Evolutionary conservation across 352 stramenopile genomes (phyloP), one percentile per base, ranked within the genome.

Genomic region (Pythium scleroteichum): DNA sequence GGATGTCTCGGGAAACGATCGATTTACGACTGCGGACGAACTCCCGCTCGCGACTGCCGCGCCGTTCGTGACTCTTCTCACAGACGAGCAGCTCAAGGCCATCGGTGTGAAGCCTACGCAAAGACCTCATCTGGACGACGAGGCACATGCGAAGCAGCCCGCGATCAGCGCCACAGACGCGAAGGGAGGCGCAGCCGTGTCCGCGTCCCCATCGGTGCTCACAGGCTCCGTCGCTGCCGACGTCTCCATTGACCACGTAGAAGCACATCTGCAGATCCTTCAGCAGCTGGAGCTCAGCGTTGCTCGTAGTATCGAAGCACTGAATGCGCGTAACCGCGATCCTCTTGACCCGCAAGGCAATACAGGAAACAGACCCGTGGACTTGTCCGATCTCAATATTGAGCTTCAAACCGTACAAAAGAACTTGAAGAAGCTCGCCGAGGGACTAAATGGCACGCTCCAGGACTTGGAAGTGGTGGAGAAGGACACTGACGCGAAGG

Each of bases 391-490:
- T 24, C 38, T 45, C 69, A 85, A 53, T 59, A 67, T 77, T 1
- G 78, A 87, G 60, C 75, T 91, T 24, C 55, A 76, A 23, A 64
- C 47, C 35, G 68, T 82, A 0, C 73, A 85, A 46, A 72, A 68
- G 22, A 92, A 92, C 35, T 64, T 93, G 26, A 76, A 90, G 53
- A 73, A 82, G 54, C 76, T 95, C 4, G 86, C 84, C 2, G 54
- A 69, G 17, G 82, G 82, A 1, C 62, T 95, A 29, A 92, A 91
- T 33, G 78, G 81, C 2, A 95, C 86, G 41, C 68, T 95, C 13
- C 50, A 80, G 16, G 83, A 95, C 64, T 75, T 95, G 3, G 78
- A 90, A 62, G 78, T 87, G 33, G 86, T 95, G 35, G 86, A 95
- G 58, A 87, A 91, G 20, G 83, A 92, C 62, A 84, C 86, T 24